Percentiles rank a stretch among this genome's conserved stretches.
Evolutionary conservation across 108 stramenopile species (phyloP).

Genomic region (Skeletonema tropicum): DNA sequence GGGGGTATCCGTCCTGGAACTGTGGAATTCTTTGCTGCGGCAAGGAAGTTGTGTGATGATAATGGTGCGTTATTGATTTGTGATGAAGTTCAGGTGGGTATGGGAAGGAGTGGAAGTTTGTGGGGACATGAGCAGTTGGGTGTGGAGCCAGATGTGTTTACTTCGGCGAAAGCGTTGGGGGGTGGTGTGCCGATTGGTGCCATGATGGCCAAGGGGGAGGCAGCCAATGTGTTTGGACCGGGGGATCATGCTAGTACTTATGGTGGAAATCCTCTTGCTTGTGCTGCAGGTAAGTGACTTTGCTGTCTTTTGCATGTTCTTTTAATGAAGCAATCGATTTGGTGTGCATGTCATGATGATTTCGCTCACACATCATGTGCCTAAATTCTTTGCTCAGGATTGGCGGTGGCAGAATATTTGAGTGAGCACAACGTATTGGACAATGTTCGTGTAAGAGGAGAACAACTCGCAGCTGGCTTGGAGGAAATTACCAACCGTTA

Average conservation of each 20-base stretch:
- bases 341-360: too few species aligned
- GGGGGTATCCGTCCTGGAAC: slow-evolving; percentile 94
- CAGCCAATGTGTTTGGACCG: slow-evolving; percentile 89
- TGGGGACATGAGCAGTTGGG: slow-evolving; percentile 94
- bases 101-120: slow-evolving; percentile 95
- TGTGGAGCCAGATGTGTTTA: slow-evolving; percentile 95
- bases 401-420: slow-evolving; percentile 90
- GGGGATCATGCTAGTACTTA: slow-evolving; percentile 98
- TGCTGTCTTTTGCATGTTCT: not conserved
- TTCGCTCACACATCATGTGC: not conserved
- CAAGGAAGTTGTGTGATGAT: slow-evolving; percentile 86
- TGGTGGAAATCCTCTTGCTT: slow-evolving; percentile 96
- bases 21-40: slow-evolving; percentile 75
- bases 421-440: slow-evolving; percentile 80
- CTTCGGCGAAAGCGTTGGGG: slow-evolving; percentile 96
- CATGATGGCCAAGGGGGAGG: slow-evolving; percentile 91
- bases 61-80: slow-evolving; percentile 89
- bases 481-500: slow-evolving; percentile 72
- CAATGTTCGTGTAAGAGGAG: slow-evolving; percentile 89
- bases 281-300: slow-evolving; percentile 53
- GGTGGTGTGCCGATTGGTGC: slow-evolving; percentile 99
- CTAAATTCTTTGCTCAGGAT: slow-evolving; percentile 22
- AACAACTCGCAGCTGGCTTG: slow-evolving; percentile 80
- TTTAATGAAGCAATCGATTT: not conserved
- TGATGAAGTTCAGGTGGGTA: slow-evolving; percentile 98